A percentile compares a stretch with the other conserved stretches of the same genome.
phyloP scores from a whole-genome alignment of 2,329 filamentous ascomycete species.

The Onygenales sp. region DNA sequence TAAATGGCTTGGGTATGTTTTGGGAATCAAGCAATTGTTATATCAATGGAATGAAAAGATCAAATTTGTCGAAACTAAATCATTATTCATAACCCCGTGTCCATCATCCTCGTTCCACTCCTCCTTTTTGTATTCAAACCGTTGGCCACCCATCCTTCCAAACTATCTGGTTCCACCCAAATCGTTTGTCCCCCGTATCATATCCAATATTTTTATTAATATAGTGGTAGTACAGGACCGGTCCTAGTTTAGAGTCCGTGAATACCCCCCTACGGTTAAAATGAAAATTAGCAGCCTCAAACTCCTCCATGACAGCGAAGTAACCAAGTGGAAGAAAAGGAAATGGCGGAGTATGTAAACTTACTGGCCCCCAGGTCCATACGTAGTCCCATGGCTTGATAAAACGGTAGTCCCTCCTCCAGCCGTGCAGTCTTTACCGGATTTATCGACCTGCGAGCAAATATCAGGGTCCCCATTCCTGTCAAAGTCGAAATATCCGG shows the following conservation, averaged over 20 bases:
- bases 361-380: slow-evolving; percentile 58
- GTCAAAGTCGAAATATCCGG: not conserved
- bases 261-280: no score
- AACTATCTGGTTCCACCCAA: no score
- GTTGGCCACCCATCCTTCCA: not conserved
- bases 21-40: no score
- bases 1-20: no score
- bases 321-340: not conserved
- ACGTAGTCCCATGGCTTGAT: slow-evolving; percentile 49
- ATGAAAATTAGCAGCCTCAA: not conserved
- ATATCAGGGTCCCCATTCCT: not conserved
- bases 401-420: slow-evolving; percentile 55
- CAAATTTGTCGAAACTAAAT: no score
- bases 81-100: no score
- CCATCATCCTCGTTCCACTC: not conserved
- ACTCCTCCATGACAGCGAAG: no score
- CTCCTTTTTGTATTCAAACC: slow-evolving; percentile 1
- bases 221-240: no score
- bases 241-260: no score
- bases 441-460: slow-evolving; percentile 12
- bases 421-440: slow-evolving; percentile 32
- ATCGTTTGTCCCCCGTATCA: no score
- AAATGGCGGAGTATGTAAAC: slow-evolving; percentile 21
- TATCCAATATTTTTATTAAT: no score
- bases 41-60: no score